Conservation (phyloP, 1,284 basidiomycete species). For the Takashimella koratensis region DNA sequence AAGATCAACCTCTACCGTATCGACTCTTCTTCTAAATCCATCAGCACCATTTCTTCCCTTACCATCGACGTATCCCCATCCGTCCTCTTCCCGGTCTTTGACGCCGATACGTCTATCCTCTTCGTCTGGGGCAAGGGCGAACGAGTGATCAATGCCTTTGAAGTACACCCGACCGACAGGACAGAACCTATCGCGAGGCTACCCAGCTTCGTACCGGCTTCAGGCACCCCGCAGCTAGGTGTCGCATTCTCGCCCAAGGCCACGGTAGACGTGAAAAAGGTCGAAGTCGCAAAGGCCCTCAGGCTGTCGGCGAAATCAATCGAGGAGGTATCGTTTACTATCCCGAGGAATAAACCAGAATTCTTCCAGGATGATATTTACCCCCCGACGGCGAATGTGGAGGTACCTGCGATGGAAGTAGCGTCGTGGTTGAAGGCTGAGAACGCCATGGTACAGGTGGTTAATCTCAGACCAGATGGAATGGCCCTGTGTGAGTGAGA, state of each 20-base stretch:
- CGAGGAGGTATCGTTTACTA: conserved; percentile 50
- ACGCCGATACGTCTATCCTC: conserved; percentile 51
- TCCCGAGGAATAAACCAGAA: conserved; percentile 50
- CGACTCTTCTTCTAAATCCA: conserved; percentile 2
- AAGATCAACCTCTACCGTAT: conserved; percentile 49
- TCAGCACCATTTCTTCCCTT: conserved; percentile 30
- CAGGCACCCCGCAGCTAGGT: conserved; percentile 45
- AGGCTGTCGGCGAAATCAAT: conserved; percentile 47
- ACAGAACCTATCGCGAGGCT: conserved; percentile 41
- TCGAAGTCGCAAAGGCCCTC: conserved; percentile 48
- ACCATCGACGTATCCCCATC: conserved; percentile 52
- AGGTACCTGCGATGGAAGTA: conserved; percentile 21
- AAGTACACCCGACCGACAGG: conserved; percentile 35
- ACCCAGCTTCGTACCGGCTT: conserved; percentile 39
- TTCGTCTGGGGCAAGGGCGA: conserved; percentile 53
- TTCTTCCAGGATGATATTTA: conserved; percentile 56
- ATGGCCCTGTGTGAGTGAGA: conserved; percentile 44
- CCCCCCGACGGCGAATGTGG: conserved; percentile 41
- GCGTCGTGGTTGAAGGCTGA: conserved; percentile 43
- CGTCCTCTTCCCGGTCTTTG: conserved; percentile 50
- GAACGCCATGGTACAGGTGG: conserved; percentile 6
- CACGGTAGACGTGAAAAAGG: conserved; percentile 46
- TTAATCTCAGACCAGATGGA: conserved; percentile 42
- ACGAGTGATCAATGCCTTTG: conserved; percentile 48
- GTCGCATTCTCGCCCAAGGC: conserved; percentile 49